Conservation (phyloP, 495 filamentous ascomycete genomes). For the Coniosporium apollinis region DNA sequence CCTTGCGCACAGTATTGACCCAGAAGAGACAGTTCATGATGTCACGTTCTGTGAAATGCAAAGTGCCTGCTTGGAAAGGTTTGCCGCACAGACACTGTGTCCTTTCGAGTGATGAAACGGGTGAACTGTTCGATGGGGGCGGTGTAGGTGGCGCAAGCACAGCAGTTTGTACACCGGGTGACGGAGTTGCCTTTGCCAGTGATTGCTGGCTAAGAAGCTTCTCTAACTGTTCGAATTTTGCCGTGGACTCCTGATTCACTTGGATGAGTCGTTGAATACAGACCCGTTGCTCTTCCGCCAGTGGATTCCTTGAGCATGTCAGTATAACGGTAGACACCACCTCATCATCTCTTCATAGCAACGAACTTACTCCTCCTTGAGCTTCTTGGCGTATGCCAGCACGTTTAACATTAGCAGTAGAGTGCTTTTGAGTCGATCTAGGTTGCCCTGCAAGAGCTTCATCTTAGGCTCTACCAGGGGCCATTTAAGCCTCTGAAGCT, state of each 20-base stretch:
- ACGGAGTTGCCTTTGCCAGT: too few relatives aligned
- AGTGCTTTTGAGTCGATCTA: slow-evolving; percentile 25
- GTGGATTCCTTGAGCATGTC: not conserved
- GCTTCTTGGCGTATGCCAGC: slow-evolving; percentile 19
- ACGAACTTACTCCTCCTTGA: not conserved
- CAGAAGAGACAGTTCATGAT: too few relatives aligned
- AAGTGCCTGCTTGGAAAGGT: too few relatives aligned
- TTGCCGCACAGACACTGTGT: too few relatives aligned
- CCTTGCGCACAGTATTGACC: too few relatives aligned
- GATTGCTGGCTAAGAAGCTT: too few relatives aligned
- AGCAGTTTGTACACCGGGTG: too few relatives aligned
- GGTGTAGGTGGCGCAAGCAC: too few relatives aligned
- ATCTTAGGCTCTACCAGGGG: slow-evolving; percentile 16
- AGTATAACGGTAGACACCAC: not conserved
- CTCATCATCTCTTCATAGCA: not conserved
- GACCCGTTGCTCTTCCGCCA: not conserved
- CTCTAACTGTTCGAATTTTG: not conserved
- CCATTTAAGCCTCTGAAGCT: slow-evolving; percentile 10
- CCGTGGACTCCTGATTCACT: not conserved
- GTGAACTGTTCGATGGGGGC: too few relatives aligned
- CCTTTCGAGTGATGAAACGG: too few relatives aligned
- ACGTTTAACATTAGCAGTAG: slow-evolving; percentile 24
- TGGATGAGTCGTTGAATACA: not conserved
- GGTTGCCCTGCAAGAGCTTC: slow-evolving; percentile 13
- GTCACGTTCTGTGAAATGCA: too few relatives aligned